These are phyloP conservation scores for Melampsora americana DNA, from an alignment of 1,284 basidiomycete species.

Conservation along the genomic window DNA sequence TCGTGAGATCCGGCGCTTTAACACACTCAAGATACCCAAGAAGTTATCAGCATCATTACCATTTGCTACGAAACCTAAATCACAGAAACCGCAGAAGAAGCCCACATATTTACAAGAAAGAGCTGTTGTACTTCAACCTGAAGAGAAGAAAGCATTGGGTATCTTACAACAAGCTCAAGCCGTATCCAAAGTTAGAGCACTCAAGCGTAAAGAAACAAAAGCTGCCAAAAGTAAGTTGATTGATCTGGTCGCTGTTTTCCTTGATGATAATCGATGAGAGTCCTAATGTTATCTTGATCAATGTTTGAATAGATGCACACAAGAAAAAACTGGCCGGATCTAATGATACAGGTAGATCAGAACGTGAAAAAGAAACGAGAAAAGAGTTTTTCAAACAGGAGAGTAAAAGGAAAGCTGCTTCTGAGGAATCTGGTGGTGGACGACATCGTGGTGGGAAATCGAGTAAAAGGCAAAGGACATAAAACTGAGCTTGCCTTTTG, in stretches of 20 bases:
- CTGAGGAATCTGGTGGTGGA: conserved; percentile 18
- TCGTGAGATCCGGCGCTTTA: conserved; percentile 79
- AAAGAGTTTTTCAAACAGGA: conserved; percentile 42
- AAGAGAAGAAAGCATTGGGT: conserved; percentile 89
- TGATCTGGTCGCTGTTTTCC: too few relatives aligned
- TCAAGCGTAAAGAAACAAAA: conserved; percentile 75
- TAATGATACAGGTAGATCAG: conserved; percentile 24
- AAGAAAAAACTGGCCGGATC: conserved; percentile 30
- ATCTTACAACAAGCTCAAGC: conserved; percentile 92
- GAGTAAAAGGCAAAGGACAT: not conserved
- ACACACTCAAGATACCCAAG: conserved; percentile 80
- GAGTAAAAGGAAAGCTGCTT: conserved; percentile 39
- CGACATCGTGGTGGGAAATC: not conserved
- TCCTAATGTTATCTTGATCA: too few relatives aligned
- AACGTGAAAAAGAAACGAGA: conserved; percentile 42
- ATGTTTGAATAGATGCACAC: conserved; percentile 35
- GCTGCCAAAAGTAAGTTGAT: conserved; percentile 54
- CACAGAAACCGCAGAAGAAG: conserved; percentile 69
- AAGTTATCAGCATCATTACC: conserved; percentile 85
- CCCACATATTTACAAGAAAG: conserved; percentile 85
- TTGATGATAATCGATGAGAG: too few relatives aligned
- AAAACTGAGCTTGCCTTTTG: not conserved
- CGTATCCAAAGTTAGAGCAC: conserved; percentile 80
- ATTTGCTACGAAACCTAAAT: conserved; percentile 85
- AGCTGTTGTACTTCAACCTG: conserved; percentile 88